Evolutionary conservation across 306 rosid genomes (phyloP).

Genomic region (Trichosanthes cucumerina): DNA sequence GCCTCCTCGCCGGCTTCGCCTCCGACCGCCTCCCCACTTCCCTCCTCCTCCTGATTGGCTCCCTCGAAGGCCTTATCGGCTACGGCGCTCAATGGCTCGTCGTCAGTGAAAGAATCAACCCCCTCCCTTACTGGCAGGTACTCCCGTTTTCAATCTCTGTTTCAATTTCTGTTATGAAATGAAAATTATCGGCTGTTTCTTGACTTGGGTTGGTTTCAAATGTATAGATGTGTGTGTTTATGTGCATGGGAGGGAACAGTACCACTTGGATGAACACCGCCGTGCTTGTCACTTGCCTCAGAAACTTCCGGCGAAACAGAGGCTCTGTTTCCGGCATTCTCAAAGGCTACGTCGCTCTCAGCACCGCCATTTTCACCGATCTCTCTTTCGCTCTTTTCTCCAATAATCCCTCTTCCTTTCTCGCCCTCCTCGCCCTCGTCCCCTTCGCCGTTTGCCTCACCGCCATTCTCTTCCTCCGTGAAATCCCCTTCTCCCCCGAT

Average conservation of each 20-base stretch:
- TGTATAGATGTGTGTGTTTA: constrained; percentile 56
- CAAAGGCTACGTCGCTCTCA: constrained; percentile 69
- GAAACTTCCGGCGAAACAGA: constrained; percentile 59
- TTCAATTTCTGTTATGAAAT: background rate
- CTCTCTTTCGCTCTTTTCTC: constrained; percentile 57
- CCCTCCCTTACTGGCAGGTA: constrained; percentile 86
- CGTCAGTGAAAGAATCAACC: constrained; percentile 45
- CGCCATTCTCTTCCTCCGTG: constrained; percentile 70
- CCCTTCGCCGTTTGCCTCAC: constrained; percentile 61
- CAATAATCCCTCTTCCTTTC: constrained; percentile 47
- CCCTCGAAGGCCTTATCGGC: constrained; percentile 61
- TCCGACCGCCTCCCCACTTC: constrained; percentile 65
- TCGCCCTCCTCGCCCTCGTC: constrained; percentile 50
- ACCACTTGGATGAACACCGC: constrained; percentile 99
- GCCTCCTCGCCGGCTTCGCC: constrained; percentile 68
- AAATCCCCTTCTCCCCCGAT: constrained; percentile 20
- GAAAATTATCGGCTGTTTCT: background rate
- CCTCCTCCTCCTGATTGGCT: constrained; percentile 62
- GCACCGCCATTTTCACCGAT: constrained; percentile 86
- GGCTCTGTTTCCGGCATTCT: constrained; percentile 79
- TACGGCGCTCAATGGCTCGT: constrained; percentile 91
- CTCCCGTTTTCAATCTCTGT: background rate
- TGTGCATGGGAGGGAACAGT: constrained; percentile 93
- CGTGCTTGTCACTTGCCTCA: constrained; percentile 57
- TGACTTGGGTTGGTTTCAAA: background rate